Conservation (phyloP, 176 grass and related monocot species). For the Microstegium vimineum region DNA sequence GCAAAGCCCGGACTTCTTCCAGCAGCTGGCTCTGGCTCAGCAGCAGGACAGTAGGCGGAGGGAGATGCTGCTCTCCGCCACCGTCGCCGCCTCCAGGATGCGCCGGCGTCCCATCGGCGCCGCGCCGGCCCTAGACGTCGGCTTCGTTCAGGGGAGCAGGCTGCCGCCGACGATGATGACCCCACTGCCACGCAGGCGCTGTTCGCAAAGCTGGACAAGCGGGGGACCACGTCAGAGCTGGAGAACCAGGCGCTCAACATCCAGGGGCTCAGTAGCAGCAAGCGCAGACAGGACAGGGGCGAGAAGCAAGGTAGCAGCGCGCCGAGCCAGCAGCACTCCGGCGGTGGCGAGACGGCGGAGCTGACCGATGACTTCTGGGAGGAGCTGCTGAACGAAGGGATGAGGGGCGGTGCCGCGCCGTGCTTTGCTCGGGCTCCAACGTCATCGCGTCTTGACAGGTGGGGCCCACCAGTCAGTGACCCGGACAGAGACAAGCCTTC, state of each 20-base stretch:
- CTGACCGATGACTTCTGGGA: constrained; percentile 67
- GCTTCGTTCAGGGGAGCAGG: neutral
- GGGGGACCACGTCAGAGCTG: constrained; percentile 19
- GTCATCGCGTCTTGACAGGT: no score
- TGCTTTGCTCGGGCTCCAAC: no score
- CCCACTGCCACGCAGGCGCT: neutral
- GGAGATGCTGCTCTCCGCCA: constrained; percentile 25
- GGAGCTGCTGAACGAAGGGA: constrained; percentile 59
- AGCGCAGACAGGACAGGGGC: neutral
- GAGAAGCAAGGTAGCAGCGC: neutral
- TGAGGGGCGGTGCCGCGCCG: constrained; percentile 22
- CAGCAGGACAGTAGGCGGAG: constrained; percentile 49
- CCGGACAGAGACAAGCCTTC: no score
- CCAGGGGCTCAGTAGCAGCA: constrained; percentile 25
- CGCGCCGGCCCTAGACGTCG: neutral
- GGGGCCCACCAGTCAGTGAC: no score
- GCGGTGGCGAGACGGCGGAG: constrained; percentile 15
- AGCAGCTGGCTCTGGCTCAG: constrained; percentile 50
- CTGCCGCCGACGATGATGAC: neutral
- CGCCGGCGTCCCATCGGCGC: constrained; percentile 51
- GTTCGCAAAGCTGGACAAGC: constrained; percentile 19
- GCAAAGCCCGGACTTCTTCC: constrained; percentile 66
- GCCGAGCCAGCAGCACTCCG: neutral
- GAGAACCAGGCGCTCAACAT: constrained; percentile 53
- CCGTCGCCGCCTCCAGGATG: constrained; percentile 31